Evolutionary conservation across 2,329 filamentous ascomycete species (phyloP).

Genomic region (Talaromyces atroroseus): DNA sequence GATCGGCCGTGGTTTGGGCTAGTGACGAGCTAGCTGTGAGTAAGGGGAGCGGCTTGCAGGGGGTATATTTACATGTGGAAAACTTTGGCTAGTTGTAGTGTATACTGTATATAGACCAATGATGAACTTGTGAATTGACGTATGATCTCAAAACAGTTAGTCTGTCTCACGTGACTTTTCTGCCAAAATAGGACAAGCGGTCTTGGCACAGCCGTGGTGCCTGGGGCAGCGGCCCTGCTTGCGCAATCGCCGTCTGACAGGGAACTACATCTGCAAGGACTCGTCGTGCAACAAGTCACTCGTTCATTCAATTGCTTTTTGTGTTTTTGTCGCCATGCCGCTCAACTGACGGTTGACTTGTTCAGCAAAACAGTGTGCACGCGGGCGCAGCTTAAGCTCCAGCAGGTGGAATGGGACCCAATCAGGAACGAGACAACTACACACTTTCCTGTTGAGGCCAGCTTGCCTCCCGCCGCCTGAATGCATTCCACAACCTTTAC

Average conservation of each 20-base stretch:
- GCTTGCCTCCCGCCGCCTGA: slow-evolving; percentile 19
- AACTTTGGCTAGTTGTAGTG: background rate
- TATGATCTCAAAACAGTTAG: too few species aligned
- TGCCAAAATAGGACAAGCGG: background rate
- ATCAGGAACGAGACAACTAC: background rate
- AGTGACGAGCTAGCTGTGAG: background rate
- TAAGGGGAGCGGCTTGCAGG: background rate
- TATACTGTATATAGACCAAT: too few species aligned
- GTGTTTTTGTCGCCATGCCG: background rate
- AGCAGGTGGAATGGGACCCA: background rate
- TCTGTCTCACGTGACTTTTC: background rate
- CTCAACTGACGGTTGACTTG: background rate
- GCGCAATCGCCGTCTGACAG: background rate
- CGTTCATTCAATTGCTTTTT: background rate
- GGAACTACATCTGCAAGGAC: too few species aligned
- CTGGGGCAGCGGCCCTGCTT: background rate
- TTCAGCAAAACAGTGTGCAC: background rate
- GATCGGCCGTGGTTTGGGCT: background rate
- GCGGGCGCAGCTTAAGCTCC: background rate
- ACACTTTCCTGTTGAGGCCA: slow-evolving; percentile 20
- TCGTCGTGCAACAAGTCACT: background rate
- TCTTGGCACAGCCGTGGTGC: background rate
- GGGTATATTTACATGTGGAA: background rate
- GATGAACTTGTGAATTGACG: too few species aligned
- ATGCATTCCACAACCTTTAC: slow-evolving; percentile 11